A percentile compares a stretch with the other conserved stretches of the same genome.
phyloP scores from a whole-genome alignment of 129 eudicot species.

The Centaurea solstitialis region DNA sequence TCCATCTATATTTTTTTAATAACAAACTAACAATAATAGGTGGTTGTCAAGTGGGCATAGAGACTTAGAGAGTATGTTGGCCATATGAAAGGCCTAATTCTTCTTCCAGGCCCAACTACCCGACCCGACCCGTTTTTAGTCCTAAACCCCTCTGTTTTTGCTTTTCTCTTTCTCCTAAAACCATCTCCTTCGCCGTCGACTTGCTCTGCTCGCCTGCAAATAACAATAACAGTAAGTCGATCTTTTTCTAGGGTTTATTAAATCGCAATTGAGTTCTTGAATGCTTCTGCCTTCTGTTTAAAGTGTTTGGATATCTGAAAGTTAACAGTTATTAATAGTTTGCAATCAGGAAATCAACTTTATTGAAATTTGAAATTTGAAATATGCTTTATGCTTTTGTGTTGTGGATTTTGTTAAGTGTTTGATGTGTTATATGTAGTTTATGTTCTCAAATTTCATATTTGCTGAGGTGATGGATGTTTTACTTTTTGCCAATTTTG shows the following conservation, averaged over 20 bases:
- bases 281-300: neutral
- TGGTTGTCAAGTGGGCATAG: too few species aligned
- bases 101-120: neutral
- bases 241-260: too few species aligned
- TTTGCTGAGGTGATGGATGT: neutral
- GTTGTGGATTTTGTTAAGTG: neutral
- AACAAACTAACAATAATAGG: too few species aligned
- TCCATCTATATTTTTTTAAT: too few species aligned
- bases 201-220: neutral
- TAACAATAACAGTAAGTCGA: too few species aligned
- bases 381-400: neutral
- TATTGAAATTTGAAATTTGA: neutral
- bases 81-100: too few species aligned
- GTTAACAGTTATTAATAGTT: neutral
- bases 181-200: neutral
- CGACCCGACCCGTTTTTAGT: constrained; percentile 19
- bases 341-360: neutral
- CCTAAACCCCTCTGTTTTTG: constrained; percentile 7
- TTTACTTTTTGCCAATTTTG: neutral
- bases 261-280: too few species aligned
- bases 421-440: too few species aligned
- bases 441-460: neutral
- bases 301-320: neutral
- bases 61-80: too few species aligned
- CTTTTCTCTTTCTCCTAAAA: neutral